A percentile compares a stretch with the other conserved stretches of the same genome.
Evolutionary conservation across 2,329 filamentous ascomycete species (phyloP).

Genomic region (Apiospora saccharicola): DNA sequence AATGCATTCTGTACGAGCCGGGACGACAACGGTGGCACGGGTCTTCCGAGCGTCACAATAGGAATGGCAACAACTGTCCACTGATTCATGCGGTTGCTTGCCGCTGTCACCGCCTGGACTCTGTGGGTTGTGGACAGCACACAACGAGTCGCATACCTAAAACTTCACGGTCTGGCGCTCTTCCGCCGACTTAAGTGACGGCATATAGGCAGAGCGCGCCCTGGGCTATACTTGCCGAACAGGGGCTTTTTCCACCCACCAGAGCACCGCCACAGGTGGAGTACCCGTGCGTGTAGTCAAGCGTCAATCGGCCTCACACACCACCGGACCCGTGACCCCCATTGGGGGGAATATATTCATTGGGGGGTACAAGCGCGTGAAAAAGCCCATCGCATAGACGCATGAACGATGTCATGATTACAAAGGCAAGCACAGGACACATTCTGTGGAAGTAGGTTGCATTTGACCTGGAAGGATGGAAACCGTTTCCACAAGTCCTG

Average conservation of each 20-base stretch:
- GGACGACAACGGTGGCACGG: background rate
- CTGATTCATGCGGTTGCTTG: too few relatives aligned
- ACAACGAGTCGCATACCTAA: too few relatives aligned
- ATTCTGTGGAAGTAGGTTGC: background rate
- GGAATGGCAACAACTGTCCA: too few relatives aligned
- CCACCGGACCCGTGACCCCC: background rate
- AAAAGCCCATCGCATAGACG: background rate
- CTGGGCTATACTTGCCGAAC: background rate
- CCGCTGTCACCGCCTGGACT: background rate
- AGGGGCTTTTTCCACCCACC: background rate
- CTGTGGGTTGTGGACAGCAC: background rate
- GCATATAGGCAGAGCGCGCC: too few relatives aligned
- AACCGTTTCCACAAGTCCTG: background rate
- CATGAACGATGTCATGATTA: background rate
- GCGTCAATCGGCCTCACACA: background rate
- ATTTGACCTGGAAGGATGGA: background rate
- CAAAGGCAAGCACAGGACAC: background rate
- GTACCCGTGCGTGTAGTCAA: background rate
- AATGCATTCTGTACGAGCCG: background rate
- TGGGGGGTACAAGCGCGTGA: background rate
- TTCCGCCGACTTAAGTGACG: too few relatives aligned
- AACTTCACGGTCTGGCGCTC: too few relatives aligned
- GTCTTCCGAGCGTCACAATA: background rate
- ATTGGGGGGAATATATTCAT: background rate
- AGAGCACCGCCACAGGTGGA: background rate